Conservation (phyloP, 495 filamentous ascomycete species). For the Apodospora peruviana region DNA sequence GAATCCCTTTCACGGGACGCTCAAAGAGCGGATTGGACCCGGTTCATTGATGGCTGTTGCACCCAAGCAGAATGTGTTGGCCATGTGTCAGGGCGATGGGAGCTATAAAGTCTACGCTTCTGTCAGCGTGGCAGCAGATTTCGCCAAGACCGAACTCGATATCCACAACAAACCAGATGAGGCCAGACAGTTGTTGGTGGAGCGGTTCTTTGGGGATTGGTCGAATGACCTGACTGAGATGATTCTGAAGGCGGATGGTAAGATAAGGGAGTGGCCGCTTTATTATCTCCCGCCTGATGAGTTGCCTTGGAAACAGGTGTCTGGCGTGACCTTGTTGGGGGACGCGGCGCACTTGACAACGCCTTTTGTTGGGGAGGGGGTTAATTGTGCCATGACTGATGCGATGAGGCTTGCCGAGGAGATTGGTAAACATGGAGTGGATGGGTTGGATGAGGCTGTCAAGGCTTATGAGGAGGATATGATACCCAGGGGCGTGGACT, state of each 20-base stretch:
- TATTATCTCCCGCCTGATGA: constrained; percentile 15
- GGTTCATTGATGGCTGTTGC: constrained; percentile 16
- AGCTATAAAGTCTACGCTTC: constrained; percentile 27
- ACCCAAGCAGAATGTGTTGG: constrained; percentile 14
- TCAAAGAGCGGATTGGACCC: constrained; percentile 8
- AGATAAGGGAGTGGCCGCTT: constrained; percentile 26
- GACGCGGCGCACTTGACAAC: constrained; percentile 55
- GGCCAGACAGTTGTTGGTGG: constrained; percentile 15
- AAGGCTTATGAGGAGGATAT: constrained; percentile 20
- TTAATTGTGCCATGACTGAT: constrained; percentile 29
- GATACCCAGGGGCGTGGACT: too few relatives aligned
- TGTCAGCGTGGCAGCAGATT: constrained; percentile 18
- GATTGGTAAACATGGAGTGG: constrained; percentile 15
- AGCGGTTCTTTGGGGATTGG: constrained; percentile 21
- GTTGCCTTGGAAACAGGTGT: constrained; percentile 21
- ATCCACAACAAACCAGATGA: constrained; percentile 8
- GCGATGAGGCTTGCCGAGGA: constrained; percentile 12
- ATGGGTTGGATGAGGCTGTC: constrained; percentile 17
- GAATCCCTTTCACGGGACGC: constrained; percentile 21
- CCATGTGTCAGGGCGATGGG: constrained; percentile 22
- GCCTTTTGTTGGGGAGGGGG: constrained; percentile 27
- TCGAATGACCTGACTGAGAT: constrained; percentile 19
- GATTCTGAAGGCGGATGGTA: constrained; percentile 19
- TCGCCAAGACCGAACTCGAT: constrained; percentile 12
- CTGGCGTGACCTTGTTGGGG: constrained; percentile 48